phyloP scores from a whole-genome alignment of 2,329 filamentous ascomycete species.

The Triangularia verruculosa region DNA sequence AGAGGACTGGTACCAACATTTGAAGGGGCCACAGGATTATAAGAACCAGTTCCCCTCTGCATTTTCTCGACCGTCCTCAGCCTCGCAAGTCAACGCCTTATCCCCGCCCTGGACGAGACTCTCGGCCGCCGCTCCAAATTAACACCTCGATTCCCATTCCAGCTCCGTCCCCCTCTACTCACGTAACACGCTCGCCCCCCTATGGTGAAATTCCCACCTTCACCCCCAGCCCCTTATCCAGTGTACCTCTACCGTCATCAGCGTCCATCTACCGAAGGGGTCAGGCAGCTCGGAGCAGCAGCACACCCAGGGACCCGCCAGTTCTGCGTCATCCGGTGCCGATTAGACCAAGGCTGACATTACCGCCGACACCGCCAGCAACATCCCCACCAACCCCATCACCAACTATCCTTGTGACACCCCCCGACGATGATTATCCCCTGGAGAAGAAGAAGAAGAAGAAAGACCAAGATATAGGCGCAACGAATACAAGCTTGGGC shows the following conservation, averaged over 20 bases:
- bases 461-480: not conserved
- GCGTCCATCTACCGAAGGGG: too few relatives aligned
- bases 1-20: not conserved
- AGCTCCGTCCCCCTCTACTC: not conserved
- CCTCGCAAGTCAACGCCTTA: not conserved
- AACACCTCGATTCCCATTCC: not conserved
- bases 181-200: not conserved
- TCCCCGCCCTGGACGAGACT: not conserved
- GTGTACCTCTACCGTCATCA: not conserved
- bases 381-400: not conserved
- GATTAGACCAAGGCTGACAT: too few relatives aligned
- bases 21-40: too few relatives aligned
- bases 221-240: not conserved
- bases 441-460: not conserved
- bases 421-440: not conserved
- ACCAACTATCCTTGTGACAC: not conserved
- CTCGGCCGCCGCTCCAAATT: not conserved
- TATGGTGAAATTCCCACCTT: not conserved
- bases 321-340: not conserved
- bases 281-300: not conserved
- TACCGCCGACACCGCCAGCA: not conserved
- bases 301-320: not conserved
- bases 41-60: too few relatives aligned
- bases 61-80: not conserved
- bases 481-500: not conserved